phyloP scores from a whole-genome alignment of 768 basidiomycete genomes.

The Trametes punicea region DNA sequence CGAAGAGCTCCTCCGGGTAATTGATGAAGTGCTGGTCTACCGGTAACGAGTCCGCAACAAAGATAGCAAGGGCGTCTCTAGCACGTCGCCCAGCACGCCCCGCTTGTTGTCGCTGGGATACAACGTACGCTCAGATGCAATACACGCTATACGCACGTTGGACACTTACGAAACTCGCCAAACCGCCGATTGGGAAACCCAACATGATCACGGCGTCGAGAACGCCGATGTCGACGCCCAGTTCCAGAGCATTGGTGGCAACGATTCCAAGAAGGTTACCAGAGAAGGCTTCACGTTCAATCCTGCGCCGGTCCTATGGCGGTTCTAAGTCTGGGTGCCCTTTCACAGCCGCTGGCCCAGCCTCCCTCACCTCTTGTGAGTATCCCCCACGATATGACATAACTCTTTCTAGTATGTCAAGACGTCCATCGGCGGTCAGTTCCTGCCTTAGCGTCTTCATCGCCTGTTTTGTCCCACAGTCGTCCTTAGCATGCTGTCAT shows the following conservation, averaged over 20 bases:
- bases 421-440: slow-evolving; percentile 68
- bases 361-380: slow-evolving; percentile 52
- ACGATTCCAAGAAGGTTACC: slow-evolving; percentile 82
- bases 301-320: slow-evolving; percentile 69
- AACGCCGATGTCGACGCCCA: slow-evolving; percentile 89
- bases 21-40: slow-evolving; percentile 73
- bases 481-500: background rate
- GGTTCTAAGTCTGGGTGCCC: background rate
- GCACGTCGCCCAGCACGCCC: slow-evolving; percentile 82
- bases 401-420: slow-evolving; percentile 71
- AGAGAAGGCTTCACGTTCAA: slow-evolving; percentile 84
- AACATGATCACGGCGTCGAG: slow-evolving; percentile 88
- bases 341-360: background rate
- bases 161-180: slow-evolving; percentile 73
- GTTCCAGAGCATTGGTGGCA: slow-evolving; percentile 87
- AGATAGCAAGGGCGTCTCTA: slow-evolving; percentile 73
- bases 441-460: slow-evolving; percentile 76
- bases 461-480: slow-evolving; percentile 39
- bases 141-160: background rate
- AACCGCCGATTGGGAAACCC: slow-evolving; percentile 67
- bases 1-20: slow-evolving; percentile 69
- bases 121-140: background rate
- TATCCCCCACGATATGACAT: slow-evolving; percentile 88
- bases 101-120: slow-evolving; percentile 74
- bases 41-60: slow-evolving; percentile 64